Percentiles rank a stretch among this genome's conserved stretches.
phyloP scores from a whole-genome alignment of 257 asterid genomes.

The Thymus quinquecostatus region DNA sequence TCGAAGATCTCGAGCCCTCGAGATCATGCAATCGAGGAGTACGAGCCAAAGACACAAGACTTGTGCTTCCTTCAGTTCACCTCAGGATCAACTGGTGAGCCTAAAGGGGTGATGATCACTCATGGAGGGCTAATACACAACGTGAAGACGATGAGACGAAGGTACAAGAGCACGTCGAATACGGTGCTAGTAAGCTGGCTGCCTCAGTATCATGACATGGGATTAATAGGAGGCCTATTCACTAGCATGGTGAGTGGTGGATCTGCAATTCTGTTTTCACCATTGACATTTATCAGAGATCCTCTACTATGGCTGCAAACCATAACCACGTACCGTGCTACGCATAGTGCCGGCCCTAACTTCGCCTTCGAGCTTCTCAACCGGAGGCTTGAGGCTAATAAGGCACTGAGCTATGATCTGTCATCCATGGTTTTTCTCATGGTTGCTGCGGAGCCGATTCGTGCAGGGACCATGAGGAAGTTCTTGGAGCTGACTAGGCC shows the following conservation, averaged over 20 bases:
- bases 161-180: conserved; percentile 57
- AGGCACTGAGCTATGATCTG: conserved; percentile 43
- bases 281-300: conserved; percentile 55
- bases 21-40: conserved; percentile 22
- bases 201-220: conserved; percentile 85
- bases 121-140: conserved; percentile 69
- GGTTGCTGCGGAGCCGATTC: conserved; percentile 72
- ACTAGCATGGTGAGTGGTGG: conserved; percentile 72
- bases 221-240: conserved; percentile 69
- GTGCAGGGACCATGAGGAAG: conserved; percentile 52
- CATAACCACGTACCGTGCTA: conserved; percentile 56
- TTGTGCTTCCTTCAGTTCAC: conserved; percentile 72
- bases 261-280: conserved; percentile 65
- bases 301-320: conserved; percentile 65
- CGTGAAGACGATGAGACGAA: conserved; percentile 62
- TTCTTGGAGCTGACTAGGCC: conserved; percentile 55
- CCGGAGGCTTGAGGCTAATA: conserved; percentile 51
- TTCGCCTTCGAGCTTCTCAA: conserved; percentile 65
- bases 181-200: conserved; percentile 71
- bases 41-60: conserved; percentile 41
- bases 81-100: conserved; percentile 71
- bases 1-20: conserved; percentile 34
- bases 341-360: conserved; percentile 77
- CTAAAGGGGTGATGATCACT: conserved; percentile 77
- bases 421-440: conserved; percentile 67